Evolutionary conservation across 192 early-diverging fungal genomes (phyloP).

Genomic region (Backusella liffmaniae): DNA sequence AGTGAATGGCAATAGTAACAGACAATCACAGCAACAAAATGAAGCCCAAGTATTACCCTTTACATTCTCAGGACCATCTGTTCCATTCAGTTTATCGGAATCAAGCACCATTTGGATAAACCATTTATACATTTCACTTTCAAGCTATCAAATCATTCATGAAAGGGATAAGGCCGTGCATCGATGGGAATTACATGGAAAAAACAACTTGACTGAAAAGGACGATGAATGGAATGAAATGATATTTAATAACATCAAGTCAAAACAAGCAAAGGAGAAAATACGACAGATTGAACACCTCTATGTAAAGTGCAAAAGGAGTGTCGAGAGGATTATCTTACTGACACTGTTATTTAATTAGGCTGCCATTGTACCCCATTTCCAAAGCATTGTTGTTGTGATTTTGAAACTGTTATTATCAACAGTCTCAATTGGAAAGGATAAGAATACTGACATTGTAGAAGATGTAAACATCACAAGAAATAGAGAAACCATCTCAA

Average conservation of each 20-base stretch:
- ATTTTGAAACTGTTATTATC: conserved; percentile 52
- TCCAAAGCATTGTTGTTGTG: conserved; percentile 55
- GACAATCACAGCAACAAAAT: background rate
- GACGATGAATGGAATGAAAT: background rate
- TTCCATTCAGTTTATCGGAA: conserved; percentile 48
- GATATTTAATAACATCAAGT: background rate
- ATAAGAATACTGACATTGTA: background rate
- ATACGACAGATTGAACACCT: conserved; percentile 2
- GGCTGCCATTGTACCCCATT: conserved; percentile 48
- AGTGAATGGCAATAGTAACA: background rate
- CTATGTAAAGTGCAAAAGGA: background rate
- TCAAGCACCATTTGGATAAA: conserved; percentile 49
- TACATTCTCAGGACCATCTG: conserved; percentile 32
- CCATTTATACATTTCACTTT: conserved; percentile 47
- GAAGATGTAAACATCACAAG: conserved; percentile 57
- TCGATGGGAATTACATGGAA: conserved; percentile 10
- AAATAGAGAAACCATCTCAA: conserved; percentile 74
- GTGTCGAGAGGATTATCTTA: background rate
- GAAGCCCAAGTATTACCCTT: conserved; percentile 49
- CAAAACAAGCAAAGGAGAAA: background rate
- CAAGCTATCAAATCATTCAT: conserved; percentile 43
- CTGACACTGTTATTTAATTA: background rate
- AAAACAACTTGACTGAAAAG: background rate
- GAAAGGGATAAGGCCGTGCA: conserved; percentile 39
- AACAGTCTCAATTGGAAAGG: conserved; percentile 26